These are phyloP conservation scores for Sclerotiophoma versabilis DNA, from an alignment of 2,329 filamentous ascomycete species.

Conservation along the genomic window DNA sequence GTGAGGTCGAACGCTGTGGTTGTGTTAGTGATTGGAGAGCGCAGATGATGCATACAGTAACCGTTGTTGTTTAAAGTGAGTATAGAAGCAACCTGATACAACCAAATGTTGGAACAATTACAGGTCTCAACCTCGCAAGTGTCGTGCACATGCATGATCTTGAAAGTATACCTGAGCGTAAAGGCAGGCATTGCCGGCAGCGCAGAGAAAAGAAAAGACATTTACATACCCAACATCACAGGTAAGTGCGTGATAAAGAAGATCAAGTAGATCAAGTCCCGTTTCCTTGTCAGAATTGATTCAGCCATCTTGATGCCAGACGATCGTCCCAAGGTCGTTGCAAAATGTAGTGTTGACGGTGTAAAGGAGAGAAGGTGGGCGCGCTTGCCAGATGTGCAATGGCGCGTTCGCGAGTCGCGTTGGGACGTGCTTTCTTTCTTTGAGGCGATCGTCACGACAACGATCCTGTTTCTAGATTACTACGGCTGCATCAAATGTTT, in stretches of 20 bases:
- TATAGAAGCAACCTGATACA: too few relatives aligned
- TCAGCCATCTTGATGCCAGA: slow-evolving; percentile 32
- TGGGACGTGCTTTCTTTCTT: background rate
- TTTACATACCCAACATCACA: slow-evolving; percentile 63
- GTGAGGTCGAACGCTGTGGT: slow-evolving; percentile 66
- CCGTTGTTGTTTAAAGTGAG: background rate
- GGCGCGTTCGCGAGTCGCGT: background rate
- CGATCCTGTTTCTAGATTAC: background rate
- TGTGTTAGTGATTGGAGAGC: background rate
- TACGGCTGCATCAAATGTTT: background rate
- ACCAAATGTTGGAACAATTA: too few relatives aligned
- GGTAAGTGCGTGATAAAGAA: slow-evolving; percentile 70
- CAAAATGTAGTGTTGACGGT: background rate
- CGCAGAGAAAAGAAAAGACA: background rate
- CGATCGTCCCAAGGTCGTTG: background rate
- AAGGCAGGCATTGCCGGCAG: background rate
- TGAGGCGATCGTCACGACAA: background rate
- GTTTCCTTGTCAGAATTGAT: slow-evolving; percentile 49
- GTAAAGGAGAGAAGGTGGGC: background rate
- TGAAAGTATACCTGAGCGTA: background rate
- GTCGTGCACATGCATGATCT: too few relatives aligned
- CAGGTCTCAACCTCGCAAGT: too few relatives aligned
- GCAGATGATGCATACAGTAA: background rate
- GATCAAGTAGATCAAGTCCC: slow-evolving; percentile 59
- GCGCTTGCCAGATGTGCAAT: slow-evolving; percentile 1